phyloP scores from a whole-genome alignment of 2,329 filamentous ascomycete species.

The Colletotrichum falcatum region DNA sequence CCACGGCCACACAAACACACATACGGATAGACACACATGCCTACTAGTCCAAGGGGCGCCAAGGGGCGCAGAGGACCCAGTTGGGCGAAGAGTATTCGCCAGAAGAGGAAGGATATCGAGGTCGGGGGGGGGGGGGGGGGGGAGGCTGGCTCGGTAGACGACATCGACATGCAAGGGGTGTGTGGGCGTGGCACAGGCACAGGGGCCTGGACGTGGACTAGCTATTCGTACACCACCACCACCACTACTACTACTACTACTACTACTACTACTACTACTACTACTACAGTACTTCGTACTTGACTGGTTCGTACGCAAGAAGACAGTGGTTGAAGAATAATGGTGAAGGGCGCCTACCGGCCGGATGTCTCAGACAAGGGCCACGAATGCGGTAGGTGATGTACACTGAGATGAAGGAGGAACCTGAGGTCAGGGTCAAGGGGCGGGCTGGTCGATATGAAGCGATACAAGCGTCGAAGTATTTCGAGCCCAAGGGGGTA shows the following conservation, averaged over 20 bases:
- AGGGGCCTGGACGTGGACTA: slow-evolving; percentile 46
- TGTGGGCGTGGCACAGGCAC: too few species aligned
- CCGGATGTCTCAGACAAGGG: slow-evolving; percentile 24
- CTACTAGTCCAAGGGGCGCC: not conserved
- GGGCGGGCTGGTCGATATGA: slow-evolving; percentile 25
- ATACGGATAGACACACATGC: not conserved
- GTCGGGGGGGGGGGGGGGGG: slow-evolving; percentile 22
- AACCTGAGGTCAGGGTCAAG: slow-evolving; percentile 30
- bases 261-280: too few species aligned
- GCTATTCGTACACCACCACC: too few species aligned
- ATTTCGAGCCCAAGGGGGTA: slow-evolving; percentile 27
- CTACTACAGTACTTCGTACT: too few species aligned
- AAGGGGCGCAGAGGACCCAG: slow-evolving; percentile 19
- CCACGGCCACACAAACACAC: slow-evolving; percentile 23
- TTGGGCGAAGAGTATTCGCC: slow-evolving; percentile 35
- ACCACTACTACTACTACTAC: too few species aligned
- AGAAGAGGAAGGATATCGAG: slow-evolving; percentile 33
- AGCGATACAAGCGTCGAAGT: slow-evolving; percentile 33
- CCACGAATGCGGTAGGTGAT: slow-evolving; percentile 19
- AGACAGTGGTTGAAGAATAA: slow-evolving; percentile 44
- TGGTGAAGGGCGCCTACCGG: slow-evolving; percentile 26
- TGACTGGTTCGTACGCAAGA: too few species aligned
- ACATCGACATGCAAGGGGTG: slow-evolving; percentile 45
- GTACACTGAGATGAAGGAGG: slow-evolving; percentile 21
- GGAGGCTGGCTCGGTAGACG: slow-evolving; percentile 25